Evolutionary conservation across 306 rosid genomes (phyloP).

Genomic region (Sophora flavescens): DNA sequence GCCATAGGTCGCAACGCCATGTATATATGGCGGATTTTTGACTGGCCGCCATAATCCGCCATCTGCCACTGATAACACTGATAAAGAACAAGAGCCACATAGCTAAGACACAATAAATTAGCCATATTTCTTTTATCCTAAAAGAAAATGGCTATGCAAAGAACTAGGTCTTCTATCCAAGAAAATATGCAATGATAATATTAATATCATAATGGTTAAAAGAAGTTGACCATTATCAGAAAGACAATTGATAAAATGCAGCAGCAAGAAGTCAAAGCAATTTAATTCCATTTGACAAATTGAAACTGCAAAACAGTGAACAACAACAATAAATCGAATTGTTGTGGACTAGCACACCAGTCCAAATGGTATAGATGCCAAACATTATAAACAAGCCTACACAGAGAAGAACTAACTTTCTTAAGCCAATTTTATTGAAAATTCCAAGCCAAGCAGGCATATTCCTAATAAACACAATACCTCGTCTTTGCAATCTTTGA

Average conservation of each 20-base stretch:
- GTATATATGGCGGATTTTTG: too few relatives aligned
- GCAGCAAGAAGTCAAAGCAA: constrained; percentile 11
- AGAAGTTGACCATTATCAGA: neutral
- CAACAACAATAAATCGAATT: neutral
- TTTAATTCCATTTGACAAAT: neutral
- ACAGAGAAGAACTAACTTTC: constrained; percentile 28
- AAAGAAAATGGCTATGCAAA: constrained; percentile 1
- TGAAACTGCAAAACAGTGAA: constrained; percentile 4
- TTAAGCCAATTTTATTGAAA: constrained; percentile 21
- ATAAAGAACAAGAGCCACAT: constrained; percentile 27
- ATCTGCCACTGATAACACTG: too few relatives aligned
- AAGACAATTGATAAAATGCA: constrained; percentile 11
- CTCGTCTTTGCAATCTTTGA: constrained; percentile 35
- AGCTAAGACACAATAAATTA: constrained; percentile 14
- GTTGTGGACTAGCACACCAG: constrained; percentile 12
- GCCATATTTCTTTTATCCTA: constrained; percentile 5
- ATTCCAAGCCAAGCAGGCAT: constrained; percentile 5
- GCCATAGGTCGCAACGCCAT: too few relatives aligned
- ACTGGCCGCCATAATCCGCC: too few relatives aligned
- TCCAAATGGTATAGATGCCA: neutral
- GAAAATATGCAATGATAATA: constrained; percentile 20
- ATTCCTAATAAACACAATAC: constrained; percentile 36
- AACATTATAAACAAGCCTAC: constrained; percentile 29
- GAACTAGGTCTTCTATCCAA: constrained; percentile 27
- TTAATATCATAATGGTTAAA: neutral